Evolutionary conservation across 2,329 filamentous ascomycete species (phyloP).

Genomic region (Epichloe baconii): DNA sequence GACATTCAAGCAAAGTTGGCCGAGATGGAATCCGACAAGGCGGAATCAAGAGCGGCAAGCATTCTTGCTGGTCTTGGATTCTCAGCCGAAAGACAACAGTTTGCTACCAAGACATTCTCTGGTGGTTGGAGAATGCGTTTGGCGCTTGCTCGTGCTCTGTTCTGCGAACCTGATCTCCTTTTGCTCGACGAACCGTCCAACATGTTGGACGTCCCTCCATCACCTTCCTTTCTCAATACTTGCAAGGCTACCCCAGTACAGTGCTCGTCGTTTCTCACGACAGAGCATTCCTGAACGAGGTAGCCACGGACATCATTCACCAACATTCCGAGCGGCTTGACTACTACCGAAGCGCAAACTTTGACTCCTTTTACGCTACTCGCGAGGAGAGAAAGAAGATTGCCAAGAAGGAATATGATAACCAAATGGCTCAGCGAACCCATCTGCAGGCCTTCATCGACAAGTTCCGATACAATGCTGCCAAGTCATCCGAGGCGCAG

Average conservation of each 20-base stretch:
- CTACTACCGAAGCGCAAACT: slow-evolving; percentile 97
- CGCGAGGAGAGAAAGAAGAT: slow-evolving; percentile 96
- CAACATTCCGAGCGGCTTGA: slow-evolving; percentile 94
- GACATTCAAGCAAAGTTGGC: slow-evolving; percentile 86
- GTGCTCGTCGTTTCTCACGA: slow-evolving; percentile 97
- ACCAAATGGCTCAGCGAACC: slow-evolving; percentile 86
- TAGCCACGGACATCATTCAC: slow-evolving; percentile 98
- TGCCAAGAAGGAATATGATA: slow-evolving; percentile 94
- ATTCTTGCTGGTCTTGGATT: slow-evolving; percentile 96
- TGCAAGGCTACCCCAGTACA: slow-evolving; percentile 87
- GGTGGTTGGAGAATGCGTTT: slow-evolving; percentile 99
- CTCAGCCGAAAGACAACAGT: slow-evolving; percentile 83
- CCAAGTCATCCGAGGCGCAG: slow-evolving; percentile 95
- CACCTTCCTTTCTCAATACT: slow-evolving; percentile 91
- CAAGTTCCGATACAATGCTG: slow-evolving; percentile 98
- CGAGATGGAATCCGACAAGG: slow-evolving; percentile 99
- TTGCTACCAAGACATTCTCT: slow-evolving; percentile 92
- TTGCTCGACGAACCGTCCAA: slow-evolving; percentile 98
- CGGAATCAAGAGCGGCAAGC: slow-evolving; percentile 85
- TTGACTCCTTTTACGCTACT: slow-evolving; percentile 93
- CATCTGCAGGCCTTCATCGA: slow-evolving; percentile 98
- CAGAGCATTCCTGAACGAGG: slow-evolving; percentile 95
- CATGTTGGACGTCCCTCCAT: slow-evolving; percentile 99
- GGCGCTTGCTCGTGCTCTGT: slow-evolving; percentile 84
- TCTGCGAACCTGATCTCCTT: slow-evolving; percentile 92